phyloP scores from a whole-genome alignment of 148 eudicot genomes.

The Fallopia convolvulus region DNA sequence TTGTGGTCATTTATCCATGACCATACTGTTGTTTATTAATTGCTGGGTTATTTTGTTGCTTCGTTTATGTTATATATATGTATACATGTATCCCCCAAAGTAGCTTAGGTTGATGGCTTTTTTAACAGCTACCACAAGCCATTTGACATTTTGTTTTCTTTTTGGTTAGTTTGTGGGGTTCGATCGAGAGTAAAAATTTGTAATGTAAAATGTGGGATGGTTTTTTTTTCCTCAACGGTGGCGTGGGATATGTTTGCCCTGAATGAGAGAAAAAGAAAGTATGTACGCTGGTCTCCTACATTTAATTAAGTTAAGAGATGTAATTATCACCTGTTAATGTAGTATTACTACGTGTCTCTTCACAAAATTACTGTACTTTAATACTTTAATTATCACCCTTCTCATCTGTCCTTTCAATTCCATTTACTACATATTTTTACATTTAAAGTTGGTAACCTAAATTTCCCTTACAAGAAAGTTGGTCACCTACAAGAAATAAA shows the following conservation, averaged over 20 bases:
- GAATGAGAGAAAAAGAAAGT: not conserved
- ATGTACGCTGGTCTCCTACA: not conserved
- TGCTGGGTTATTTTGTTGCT: not conserved
- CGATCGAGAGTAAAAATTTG: not conserved
- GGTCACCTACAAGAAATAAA: too few relatives aligned
- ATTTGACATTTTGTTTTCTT: not conserved
- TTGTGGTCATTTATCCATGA: not conserved
- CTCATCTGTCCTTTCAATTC: not conserved
- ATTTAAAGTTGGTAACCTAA: too few relatives aligned
- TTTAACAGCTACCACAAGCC: constrained; percentile 8
- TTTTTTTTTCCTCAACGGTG: constrained; percentile 9
- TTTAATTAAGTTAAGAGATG: not conserved
- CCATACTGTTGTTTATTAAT: not conserved
- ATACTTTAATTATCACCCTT: not conserved
- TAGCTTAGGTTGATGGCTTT: constrained; percentile 8
- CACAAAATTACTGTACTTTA: not conserved
- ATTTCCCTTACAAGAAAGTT: too few relatives aligned
- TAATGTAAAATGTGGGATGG: not conserved
- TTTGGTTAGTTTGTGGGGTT: not conserved
- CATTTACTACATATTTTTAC: too few relatives aligned
- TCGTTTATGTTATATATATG: not conserved
- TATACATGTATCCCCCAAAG: not conserved
- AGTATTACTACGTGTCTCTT: not conserved
- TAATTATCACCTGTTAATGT: not conserved
- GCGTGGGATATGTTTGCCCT: constrained; percentile 9